phyloP scores from a whole-genome alignment of 148 eudicot genomes.

The Persicaria tinctoria region DNA sequence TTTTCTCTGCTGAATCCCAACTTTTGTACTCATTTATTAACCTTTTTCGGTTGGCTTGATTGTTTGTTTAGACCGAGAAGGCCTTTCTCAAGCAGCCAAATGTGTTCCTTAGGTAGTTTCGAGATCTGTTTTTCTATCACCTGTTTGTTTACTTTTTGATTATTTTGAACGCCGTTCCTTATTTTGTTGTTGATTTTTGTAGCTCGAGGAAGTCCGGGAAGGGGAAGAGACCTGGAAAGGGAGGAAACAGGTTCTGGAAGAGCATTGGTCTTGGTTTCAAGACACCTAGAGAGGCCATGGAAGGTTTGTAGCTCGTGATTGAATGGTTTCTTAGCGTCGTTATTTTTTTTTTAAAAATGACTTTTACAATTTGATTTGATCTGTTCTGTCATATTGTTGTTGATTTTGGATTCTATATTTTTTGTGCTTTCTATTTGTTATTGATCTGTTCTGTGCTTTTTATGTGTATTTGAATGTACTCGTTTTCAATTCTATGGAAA shows the following conservation, averaged over 20 bases:
- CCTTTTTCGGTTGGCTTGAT: neutral
- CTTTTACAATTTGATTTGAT: neutral
- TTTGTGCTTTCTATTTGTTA: neutral
- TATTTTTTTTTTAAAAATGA: neutral
- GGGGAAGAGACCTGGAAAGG: constrained; percentile 19
- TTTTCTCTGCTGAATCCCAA: neutral
- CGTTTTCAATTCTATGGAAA: neutral
- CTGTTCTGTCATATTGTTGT: no score
- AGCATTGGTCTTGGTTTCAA: constrained; percentile 17
- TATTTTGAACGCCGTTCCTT: neutral
- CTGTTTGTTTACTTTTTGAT: neutral
- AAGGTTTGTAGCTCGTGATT: neutral
- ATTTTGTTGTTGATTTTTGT: neutral
- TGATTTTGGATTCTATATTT: no score
- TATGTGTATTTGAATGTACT: neutral
- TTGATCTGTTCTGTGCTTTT: neutral
- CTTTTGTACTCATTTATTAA: neutral
- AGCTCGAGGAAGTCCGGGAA: constrained; percentile 19
- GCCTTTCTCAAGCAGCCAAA: constrained; percentile 41
- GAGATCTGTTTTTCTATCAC: neutral
- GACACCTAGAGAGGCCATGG: constrained; percentile 20
- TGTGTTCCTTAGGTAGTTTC: constrained; percentile 35
- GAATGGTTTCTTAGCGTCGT: neutral
- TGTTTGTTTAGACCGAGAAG: constrained; percentile 30
- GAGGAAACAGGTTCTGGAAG: constrained; percentile 21